Percentiles rank a stretch among this genome's conserved stretches.
These are phyloP conservation scores for Leishmania turanica DNA, from an alignment of 208 protist genomes.

Conservation along the genomic window DNA sequence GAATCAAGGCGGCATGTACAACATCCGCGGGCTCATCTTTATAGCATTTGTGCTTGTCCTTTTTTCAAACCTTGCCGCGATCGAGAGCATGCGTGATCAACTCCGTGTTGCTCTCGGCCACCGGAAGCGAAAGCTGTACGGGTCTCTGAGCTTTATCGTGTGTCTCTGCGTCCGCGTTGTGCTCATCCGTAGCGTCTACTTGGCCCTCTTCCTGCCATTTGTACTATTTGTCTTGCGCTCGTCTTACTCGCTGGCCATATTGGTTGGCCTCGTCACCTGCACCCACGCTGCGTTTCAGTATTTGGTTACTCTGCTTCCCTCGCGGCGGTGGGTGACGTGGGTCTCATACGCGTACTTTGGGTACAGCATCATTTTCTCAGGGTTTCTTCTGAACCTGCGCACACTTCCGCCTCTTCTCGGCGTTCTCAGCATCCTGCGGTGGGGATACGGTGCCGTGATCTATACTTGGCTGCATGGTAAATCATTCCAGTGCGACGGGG, in stretches of 20 bases:
- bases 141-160: slow-evolving; percentile 39
- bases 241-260: slow-evolving; percentile 32
- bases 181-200: slow-evolving; percentile 36
- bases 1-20: slow-evolving; percentile 66
- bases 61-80: slow-evolving; percentile 42
- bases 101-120: slow-evolving; percentile 48
- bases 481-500: slow-evolving; percentile 57
- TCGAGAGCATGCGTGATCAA: slow-evolving; percentile 37
- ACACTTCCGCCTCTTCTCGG: slow-evolving; percentile 40
- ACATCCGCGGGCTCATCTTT: slow-evolving; percentile 71
- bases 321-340: slow-evolving; percentile 22
- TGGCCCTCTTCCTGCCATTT: slow-evolving; percentile 48
- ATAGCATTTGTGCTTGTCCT: slow-evolving; percentile 53
- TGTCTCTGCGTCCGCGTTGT: slow-evolving; percentile 41
- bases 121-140: slow-evolving; percentile 55
- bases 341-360: slow-evolving; percentile 38
- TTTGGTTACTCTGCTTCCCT: slow-evolving; percentile 36
- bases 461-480: slow-evolving; percentile 44
- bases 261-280: slow-evolving; percentile 48
- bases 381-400: slow-evolving; percentile 67
- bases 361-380: slow-evolving; percentile 60
- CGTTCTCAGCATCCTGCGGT: slow-evolving; percentile 50
- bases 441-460: slow-evolving; percentile 64
- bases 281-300: slow-evolving; percentile 54
- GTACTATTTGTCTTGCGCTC: slow-evolving; percentile 46